These are phyloP conservation scores for Leccinum subrobustum DNA, from an alignment of 1,284 basidiomycete genomes.

Conservation along the genomic window DNA sequence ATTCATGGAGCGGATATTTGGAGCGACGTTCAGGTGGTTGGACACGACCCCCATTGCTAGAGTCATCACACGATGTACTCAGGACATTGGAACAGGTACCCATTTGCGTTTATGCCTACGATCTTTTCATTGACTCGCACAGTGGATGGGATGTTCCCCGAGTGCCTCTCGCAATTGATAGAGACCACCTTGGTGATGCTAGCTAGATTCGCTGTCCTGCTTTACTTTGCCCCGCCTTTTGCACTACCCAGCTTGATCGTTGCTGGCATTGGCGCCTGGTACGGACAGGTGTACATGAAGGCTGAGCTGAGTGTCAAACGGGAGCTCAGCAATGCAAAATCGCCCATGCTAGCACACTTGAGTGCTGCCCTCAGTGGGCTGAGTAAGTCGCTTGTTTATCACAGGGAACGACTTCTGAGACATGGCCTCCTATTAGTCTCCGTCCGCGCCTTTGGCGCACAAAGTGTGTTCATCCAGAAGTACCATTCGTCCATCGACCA, in stretches of 20 bases:
- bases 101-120: slow-evolving; percentile 1
- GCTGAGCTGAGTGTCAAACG: slow-evolving; percentile 47
- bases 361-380: slow-evolving; percentile 50
- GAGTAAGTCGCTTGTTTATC: slow-evolving; percentile 36
- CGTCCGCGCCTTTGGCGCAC: slow-evolving; percentile 59
- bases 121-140: slow-evolving; percentile 4
- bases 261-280: slow-evolving; percentile 44
- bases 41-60: slow-evolving; percentile 39
- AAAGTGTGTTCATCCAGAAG: slow-evolving; percentile 46
- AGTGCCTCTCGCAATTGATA: not conserved
- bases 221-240: slow-evolving; percentile 44
- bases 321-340: slow-evolving; percentile 43
- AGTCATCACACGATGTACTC: slow-evolving; percentile 22
- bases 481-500: slow-evolving; percentile 46
- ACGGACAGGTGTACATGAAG: slow-evolving; percentile 40
- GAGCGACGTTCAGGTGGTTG: slow-evolving; percentile 53
- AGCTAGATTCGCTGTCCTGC: slow-evolving; percentile 40
- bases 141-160: slow-evolving; percentile 10
- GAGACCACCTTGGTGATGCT: slow-evolving; percentile 27
- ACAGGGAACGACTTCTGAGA: not conserved
- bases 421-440: slow-evolving; percentile 41
- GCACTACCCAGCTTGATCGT: slow-evolving; percentile 35
- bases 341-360: slow-evolving; percentile 45
- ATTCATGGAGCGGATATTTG: slow-evolving; percentile 57
- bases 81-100: slow-evolving; percentile 21